Evolutionary conservation across 2,329 filamentous ascomycete genomes (phyloP).

Genomic region (Calonectria henricotiae): DNA sequence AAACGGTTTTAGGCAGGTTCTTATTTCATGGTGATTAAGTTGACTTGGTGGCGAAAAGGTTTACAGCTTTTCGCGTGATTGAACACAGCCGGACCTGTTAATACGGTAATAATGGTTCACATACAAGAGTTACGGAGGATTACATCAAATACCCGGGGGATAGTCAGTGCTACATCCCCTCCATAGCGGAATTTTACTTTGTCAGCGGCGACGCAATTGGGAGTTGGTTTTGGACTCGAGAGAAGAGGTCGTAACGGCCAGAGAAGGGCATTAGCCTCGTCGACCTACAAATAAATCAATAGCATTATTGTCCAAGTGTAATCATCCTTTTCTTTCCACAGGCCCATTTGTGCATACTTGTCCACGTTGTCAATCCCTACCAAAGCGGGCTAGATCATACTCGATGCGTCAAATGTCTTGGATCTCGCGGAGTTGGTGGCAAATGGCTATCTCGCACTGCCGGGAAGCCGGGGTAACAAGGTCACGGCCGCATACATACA

Average conservation of each 20-base stretch:
- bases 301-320: not conserved
- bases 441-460: too few relatives aligned
- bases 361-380: not conserved
- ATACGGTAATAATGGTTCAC: slow-evolving; percentile 26
- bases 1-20: not conserved
- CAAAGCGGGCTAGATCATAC: not conserved
- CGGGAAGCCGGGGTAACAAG: not conserved
- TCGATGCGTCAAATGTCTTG: too few relatives aligned
- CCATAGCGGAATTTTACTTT: slow-evolving; percentile 18
- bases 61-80: not conserved
- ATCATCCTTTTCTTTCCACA: not conserved
- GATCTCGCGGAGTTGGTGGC: too few relatives aligned
- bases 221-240: not conserved
- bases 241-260: not conserved
- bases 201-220: not conserved
- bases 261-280: not conserved
- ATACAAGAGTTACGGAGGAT: slow-evolving; percentile 32
- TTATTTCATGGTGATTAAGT: slow-evolving; percentile 10
- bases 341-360: too few relatives aligned
- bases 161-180: slow-evolving; percentile 22
- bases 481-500: not conserved
- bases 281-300: slow-evolving; percentile 6
- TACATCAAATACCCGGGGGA: slow-evolving; percentile 38
- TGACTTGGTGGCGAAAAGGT: not conserved
- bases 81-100: slow-evolving; percentile 20